Evolutionary conservation across 371 early-diverging fungal genomes (phyloP).

Genomic region (Aphelidium insulamus): DNA sequence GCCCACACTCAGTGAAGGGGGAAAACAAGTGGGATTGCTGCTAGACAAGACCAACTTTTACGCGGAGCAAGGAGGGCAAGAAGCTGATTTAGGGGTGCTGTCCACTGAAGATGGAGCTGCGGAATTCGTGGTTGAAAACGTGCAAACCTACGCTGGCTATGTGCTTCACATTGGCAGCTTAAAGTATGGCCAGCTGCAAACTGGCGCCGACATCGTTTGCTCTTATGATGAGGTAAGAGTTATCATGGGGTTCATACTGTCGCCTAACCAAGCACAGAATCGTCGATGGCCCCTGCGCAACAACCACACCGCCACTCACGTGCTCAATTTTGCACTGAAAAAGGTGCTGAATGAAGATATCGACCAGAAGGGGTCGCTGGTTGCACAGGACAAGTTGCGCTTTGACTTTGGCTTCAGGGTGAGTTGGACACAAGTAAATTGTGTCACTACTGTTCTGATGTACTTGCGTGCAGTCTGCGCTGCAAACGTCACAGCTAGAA

Average conservation of each 20-base stretch:
- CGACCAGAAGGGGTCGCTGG: conserved; percentile 96
- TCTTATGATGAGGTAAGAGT: conserved; percentile 61
- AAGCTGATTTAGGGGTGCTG: conserved; percentile 88
- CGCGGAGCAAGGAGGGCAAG: conserved; percentile 97
- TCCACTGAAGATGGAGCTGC: conserved; percentile 49
- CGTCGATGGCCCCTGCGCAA: conserved; percentile 74
- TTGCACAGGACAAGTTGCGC: conserved; percentile 87
- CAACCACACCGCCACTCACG: conserved; percentile 97
- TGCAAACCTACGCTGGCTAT: conserved; percentile 85
- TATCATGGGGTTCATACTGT: neutral
- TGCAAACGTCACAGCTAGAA: conserved; percentile 57
- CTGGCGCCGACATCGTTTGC: conserved; percentile 45
- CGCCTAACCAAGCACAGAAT: conserved; percentile 2
- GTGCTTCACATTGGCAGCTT: conserved; percentile 92
- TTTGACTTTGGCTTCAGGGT: conserved; percentile 85
- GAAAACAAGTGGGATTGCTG: conserved; percentile 21
- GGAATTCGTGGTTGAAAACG: conserved; percentile 84
- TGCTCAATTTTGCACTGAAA: conserved; percentile 88
- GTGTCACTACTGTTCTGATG: neutral
- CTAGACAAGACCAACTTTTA: conserved; percentile 97
- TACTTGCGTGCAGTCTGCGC: conserved; percentile 34
- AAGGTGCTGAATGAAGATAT: conserved; percentile 40
- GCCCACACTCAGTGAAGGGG: conserved; percentile 6
- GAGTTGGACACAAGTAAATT: neutral
- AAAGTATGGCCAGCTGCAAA: conserved; percentile 52